These are phyloP conservation scores for Tetrahymena elliotti DNA, from an alignment of 73 alveolate genomes.

Conservation along the genomic window DNA sequence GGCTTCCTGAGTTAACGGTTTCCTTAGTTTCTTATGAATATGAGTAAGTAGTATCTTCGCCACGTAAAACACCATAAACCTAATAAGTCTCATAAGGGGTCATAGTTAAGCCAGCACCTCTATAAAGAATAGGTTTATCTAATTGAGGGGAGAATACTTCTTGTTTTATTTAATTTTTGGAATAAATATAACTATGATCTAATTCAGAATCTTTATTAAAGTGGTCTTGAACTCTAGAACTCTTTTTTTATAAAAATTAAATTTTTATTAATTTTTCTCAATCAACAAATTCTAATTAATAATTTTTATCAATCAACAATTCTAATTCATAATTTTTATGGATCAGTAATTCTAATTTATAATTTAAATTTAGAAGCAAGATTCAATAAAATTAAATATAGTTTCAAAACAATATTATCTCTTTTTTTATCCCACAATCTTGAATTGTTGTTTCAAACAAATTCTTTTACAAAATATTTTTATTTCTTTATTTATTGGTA, in stretches of 20 bases:
- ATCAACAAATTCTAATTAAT: too few relatives aligned
- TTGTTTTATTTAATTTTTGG: neutral
- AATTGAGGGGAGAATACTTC: neutral
- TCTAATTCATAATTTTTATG: too few relatives aligned
- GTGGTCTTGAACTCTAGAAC: constrained; percentile 20
- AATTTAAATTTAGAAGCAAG: too few relatives aligned
- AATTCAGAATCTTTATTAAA: constrained; percentile 7
- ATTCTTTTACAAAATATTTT: too few relatives aligned
- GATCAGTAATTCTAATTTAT: too few relatives aligned
- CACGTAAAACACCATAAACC: constrained; percentile 37
- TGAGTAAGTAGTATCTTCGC: constrained; percentile 36
- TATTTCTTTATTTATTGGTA: too few relatives aligned
- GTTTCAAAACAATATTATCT: too few relatives aligned
- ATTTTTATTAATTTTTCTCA: too few relatives aligned
- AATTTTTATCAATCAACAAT: too few relatives aligned
- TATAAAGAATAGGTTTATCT: constrained; percentile 9
- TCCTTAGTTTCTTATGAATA: neutral
- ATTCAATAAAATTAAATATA: too few relatives aligned
- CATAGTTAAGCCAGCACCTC: constrained; percentile 34
- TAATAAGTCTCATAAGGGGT: constrained; percentile 35
- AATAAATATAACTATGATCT: neutral
- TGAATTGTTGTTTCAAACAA: too few relatives aligned
- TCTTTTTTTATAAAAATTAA: neutral
- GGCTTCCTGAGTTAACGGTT: neutral
- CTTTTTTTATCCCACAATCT: too few relatives aligned